Evolutionary conservation across 768 basidiomycete species (phyloP), one percentile per base, ranked within the genome.

Genomic region (Lentinula raphanica): DNA sequence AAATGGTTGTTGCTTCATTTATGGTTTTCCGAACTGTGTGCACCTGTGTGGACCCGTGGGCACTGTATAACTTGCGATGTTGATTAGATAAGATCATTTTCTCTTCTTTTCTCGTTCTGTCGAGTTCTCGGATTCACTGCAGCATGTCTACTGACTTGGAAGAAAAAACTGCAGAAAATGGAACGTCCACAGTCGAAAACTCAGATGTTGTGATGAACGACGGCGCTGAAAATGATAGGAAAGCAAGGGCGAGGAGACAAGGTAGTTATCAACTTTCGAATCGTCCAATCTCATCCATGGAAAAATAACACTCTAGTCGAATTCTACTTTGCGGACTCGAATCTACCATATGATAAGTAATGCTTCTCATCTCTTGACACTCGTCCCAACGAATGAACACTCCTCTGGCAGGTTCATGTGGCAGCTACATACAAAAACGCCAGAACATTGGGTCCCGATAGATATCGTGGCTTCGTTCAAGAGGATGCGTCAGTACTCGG

Each of bases 271-370:
- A 17, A 23, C 12, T n/a, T 32, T 42, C 11, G 11, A 13, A 23
- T 9, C 17, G 25, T 13, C 6, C 4, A 3, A 39, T 25, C 36
- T 40, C 27, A 55, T n/a, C 13, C 29, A 13, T 46, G 27, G 32
- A 53, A 44, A 35, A 23, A 35, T 35, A n/a, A n/a, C n/a, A n/a
- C n/a, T n/a, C n/a, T 45, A 97, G 95, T 96, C 66, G 91, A 94
- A 69, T 98, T 97, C 72, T 97, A 98, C 77, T 94, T 98, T 73
- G 90, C 90, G 53, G 94, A 96, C 72, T 82, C 93, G n/a, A 97
- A 98, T 72, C 82, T 98, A 54, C 95, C 95, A 1, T 94, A 83
- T 62, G 92, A 94, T 79, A 90, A 85, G 88, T 88, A 65, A 27
- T 79, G 58, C 21, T 49, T 36, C 17, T 42, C n/a, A n/a, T 31